Evolutionary conservation across 768 basidiomycete species (phyloP), one percentile per base, ranked within the genome.

Genomic region (Boletus rubescentipes): DNA sequence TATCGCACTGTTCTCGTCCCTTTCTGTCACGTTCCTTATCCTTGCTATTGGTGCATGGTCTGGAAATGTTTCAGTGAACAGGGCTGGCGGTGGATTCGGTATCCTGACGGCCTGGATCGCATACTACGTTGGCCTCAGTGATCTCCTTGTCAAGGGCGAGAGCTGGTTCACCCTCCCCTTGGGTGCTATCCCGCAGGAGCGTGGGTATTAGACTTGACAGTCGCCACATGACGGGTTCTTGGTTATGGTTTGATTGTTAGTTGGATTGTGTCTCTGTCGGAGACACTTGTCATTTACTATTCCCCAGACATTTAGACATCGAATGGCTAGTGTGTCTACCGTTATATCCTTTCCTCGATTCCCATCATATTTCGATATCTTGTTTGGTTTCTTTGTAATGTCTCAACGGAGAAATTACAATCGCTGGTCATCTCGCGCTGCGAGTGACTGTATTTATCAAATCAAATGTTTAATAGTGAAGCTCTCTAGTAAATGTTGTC

Each of bases 21-120:
- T 86, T 20, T 73, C 70, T 29, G 53, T 80, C 46, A 85, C 84
- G 7, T 86, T 81, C 72, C 38, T 77, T 38, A 53, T 82, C 15
- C 73, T 83, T 38, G 73, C 72, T 5, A 57, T 69, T 11, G 76
- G 78, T 59, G 61, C 68, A 61, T 77, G 73, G 67, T 61, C 67
- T 7, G 63, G 56, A 29, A 60, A 57, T 0, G 56, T 31, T 3
- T 29, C 34, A 0, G 5, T 73, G 9, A 49, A 18, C 49, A 77
- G 72, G 67, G 75, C 75, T 2, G 79, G 77, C 29, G 79, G 79
- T n/a, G 71, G n/a, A 1, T 46, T 76, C 5, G 79, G 79, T 32
- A 70, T 81, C 30, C 8, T 77, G 10, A 79, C 80, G 11, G 80
- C 79, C 3, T 59, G 69, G 54, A 61, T 80, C 49, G 79, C 79